Percentiles rank a stretch among this genome's conserved stretches.
These are phyloP conservation scores for Sorghum bicolor DNA, from an alignment of 176 grass and related monocot species.

Conservation along the genomic window Sorghum_bicolor_NCBIv3 NC_012870.2:72991501-72992000, in stretches of 20 bases:
- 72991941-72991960: no score
- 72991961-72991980: no score
- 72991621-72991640: constrained; percentile 26
- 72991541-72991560: background rate
- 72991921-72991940: no score
- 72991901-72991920: no score
- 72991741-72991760: constrained; percentile 17
- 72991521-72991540: background rate
- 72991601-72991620: background rate
- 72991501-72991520: background rate
- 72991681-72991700: constrained; percentile 95
- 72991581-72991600: constrained; percentile 10
- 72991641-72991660: constrained; percentile 94
- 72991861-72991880: background rate
- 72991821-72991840: background rate
- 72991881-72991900: background rate
- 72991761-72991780: background rate
- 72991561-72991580: background rate
- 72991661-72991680: constrained; percentile 82
- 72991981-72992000: no score
- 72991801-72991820: background rate
- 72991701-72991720: constrained; percentile 99
- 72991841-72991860: background rate
- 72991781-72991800: background rate
- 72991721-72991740: constrained; percentile 40